Evolutionary conservation across 129 eudicot species (phyloP).

Genomic region (Saussurea involucrata): DNA sequence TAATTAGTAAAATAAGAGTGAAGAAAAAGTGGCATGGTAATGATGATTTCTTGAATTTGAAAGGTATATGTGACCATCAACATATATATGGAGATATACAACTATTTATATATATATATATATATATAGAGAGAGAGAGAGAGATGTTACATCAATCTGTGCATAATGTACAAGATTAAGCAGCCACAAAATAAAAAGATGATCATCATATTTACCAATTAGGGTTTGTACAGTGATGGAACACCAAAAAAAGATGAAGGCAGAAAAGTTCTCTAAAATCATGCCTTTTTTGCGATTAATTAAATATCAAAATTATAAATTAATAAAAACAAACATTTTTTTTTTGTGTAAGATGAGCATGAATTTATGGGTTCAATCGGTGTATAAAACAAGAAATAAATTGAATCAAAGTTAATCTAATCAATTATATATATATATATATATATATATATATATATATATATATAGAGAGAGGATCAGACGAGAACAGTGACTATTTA

Average conservation of each 20-base stretch:
- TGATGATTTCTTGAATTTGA: constrained; percentile 21
- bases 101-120: background rate
- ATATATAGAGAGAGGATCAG: too few relatives aligned
- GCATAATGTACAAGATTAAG: constrained; percentile 24
- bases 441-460: too few relatives aligned
- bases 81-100: constrained; percentile 13
- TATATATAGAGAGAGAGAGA: background rate
- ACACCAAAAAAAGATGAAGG: constrained; percentile 1
- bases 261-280: constrained; percentile 14
- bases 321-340: background rate
- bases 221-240: constrained; percentile 29
- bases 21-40: constrained; percentile 11
- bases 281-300: background rate
- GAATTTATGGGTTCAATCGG: background rate
- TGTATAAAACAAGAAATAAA: background rate
- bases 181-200: constrained; percentile 25
- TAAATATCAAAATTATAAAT: background rate
- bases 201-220: constrained; percentile 31
- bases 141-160: constrained; percentile 25
- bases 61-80: constrained; percentile 20
- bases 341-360: background rate
- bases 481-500: too few relatives aligned
- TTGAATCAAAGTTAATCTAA: too few relatives aligned
- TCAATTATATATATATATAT: too few relatives aligned
- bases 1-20: background rate